Conservation (phyloP, 2,329 filamentous ascomycete genomes). For the Fusarium sp. region DNA sequence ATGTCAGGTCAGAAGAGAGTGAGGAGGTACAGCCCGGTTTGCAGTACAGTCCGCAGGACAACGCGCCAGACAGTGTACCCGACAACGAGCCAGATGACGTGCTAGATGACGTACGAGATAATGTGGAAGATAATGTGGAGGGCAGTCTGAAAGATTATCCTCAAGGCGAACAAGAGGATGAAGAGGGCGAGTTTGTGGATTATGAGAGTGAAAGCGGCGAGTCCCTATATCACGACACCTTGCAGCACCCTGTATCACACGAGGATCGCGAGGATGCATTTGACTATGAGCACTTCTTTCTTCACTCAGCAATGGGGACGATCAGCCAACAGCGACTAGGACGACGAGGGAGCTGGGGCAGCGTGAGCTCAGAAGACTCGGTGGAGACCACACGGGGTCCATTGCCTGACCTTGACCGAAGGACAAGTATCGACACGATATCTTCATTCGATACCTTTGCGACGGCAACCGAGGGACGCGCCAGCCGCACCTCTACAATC, state of each 20-base stretch:
- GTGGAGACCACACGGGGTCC: conserved; percentile 69
- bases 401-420: conserved; percentile 45
- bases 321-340: conserved; percentile 60
- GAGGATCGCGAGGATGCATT: conserved; percentile 96
- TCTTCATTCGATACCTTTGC: conserved; percentile 66
- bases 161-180: conserved; percentile 47
- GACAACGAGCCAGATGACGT: background rate
- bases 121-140: background rate
- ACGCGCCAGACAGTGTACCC: conserved; percentile 35
- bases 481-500: conserved; percentile 50
- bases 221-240: conserved; percentile 70
- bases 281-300: conserved; percentile 95
- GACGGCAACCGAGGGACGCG: conserved; percentile 63
- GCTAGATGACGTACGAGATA: conserved; percentile 41
- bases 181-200: conserved; percentile 50
- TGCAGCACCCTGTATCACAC: conserved; percentile 75
- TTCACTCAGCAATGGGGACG: conserved; percentile 90
- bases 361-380: conserved; percentile 69
- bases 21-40: conserved; percentile 3
- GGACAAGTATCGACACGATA: conserved; percentile 60
- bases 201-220: conserved; percentile 72
- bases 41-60: conserved; percentile 28
- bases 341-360: conserved; percentile 57
- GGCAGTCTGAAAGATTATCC: conserved; percentile 41
- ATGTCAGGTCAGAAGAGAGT: conserved; percentile 38